Evolutionary conservation across 257 asterid genomes (phyloP).

Genomic region (Verbascum thapsus): DNA sequence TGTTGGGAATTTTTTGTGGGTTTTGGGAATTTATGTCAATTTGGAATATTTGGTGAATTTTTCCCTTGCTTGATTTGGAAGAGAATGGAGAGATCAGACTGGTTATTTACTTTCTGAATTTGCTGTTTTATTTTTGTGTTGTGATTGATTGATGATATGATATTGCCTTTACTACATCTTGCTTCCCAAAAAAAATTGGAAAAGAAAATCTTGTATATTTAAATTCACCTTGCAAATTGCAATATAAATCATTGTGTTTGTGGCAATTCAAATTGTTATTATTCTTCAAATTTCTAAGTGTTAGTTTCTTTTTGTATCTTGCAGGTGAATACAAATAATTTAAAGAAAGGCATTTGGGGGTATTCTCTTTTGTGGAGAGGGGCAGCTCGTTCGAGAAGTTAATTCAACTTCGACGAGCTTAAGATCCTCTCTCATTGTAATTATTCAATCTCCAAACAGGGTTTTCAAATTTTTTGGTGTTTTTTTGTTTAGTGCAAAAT

Average conservation of each 20-base stretch:
- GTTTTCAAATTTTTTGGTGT: no score
- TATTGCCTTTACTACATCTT: conserved; percentile 21
- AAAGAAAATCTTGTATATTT: no score
- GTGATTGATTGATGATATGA: conserved; percentile 23
- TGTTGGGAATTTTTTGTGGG: conserved; percentile 14
- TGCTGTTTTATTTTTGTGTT: conserved; percentile 20
- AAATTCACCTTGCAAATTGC: conserved; percentile 2
- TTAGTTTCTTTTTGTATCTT: conserved; percentile 15
- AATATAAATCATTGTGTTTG: not conserved
- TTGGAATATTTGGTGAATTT: conserved; percentile 22
- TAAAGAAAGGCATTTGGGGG: conserved; percentile 28
- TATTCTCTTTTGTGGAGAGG: conserved; percentile 36
- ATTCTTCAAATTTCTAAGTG: conserved; percentile 13
- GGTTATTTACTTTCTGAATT: conserved; percentile 28
- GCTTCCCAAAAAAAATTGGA: not conserved
- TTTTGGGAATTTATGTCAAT: conserved; percentile 15
- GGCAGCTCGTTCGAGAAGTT: conserved; percentile 57
- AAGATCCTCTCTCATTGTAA: conserved; percentile 47
- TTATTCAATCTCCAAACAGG: not conserved
- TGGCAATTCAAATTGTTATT: not conserved
- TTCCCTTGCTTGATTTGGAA: conserved; percentile 43
- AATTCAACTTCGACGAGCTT: conserved; percentile 45
- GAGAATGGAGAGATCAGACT: conserved; percentile 20
- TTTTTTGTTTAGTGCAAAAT: conserved; percentile 27
- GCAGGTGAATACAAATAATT: conserved; percentile 35